Conservation (phyloP, 2,329 filamentous ascomycete species). For the Fusarium robinianum region DNA sequence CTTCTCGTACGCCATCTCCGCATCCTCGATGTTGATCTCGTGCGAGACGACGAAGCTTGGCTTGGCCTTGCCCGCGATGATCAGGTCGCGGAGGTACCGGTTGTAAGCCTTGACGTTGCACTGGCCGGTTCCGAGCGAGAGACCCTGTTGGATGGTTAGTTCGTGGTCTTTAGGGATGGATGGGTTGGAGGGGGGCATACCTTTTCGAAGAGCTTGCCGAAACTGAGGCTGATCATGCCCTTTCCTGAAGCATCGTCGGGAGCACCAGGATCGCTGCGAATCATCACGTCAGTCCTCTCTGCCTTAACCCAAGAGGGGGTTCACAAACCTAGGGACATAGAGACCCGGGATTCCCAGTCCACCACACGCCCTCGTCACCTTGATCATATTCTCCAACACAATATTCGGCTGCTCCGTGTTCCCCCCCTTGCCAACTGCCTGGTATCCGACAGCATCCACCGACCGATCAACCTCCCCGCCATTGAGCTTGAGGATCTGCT, state of each 20-base stretch:
- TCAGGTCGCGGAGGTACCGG: slow-evolving; percentile 66
- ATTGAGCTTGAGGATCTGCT: slow-evolving; percentile 63
- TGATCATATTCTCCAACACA: slow-evolving; percentile 66
- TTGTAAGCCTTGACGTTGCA: slow-evolving; percentile 73
- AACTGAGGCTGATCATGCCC: slow-evolving; percentile 66
- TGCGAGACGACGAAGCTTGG: slow-evolving; percentile 70
- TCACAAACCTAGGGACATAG: slow-evolving; percentile 44
- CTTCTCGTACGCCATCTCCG: slow-evolving; percentile 64
- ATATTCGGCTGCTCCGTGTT: slow-evolving; percentile 65
- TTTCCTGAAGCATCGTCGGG: slow-evolving; percentile 64
- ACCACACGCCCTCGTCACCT: slow-evolving; percentile 63
- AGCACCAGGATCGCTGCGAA: slow-evolving; percentile 62
- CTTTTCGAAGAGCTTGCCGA: slow-evolving; percentile 72
- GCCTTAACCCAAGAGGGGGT: background rate
- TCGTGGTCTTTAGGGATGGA: background rate
- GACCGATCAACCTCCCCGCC: slow-evolving; percentile 65
- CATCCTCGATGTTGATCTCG: slow-evolving; percentile 65
- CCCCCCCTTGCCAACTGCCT: slow-evolving; percentile 60
- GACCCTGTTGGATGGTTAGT: slow-evolving; percentile 47
- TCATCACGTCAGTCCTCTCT: background rate
- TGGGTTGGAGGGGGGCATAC: slow-evolving; percentile 37
- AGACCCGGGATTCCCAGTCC: slow-evolving; percentile 65
- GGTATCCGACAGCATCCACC: slow-evolving; percentile 69
- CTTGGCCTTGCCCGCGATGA: slow-evolving; percentile 66
- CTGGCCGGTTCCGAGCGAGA: slow-evolving; percentile 64